Base-by-base conservation (phyloP, 148 eudicot genomes). In the Silene uniflora region DNA sequence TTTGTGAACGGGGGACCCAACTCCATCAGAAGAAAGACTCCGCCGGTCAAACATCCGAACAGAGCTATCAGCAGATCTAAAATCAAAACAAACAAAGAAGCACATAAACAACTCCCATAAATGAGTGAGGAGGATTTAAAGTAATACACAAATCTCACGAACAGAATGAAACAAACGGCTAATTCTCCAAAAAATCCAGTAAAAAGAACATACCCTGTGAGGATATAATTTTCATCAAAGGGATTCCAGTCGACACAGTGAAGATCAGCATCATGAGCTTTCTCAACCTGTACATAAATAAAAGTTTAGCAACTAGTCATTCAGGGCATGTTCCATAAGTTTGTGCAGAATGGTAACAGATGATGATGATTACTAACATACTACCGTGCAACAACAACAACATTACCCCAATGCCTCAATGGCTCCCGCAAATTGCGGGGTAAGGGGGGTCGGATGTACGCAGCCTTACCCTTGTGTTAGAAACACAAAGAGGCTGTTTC, bases 201-300 rank as follows among this genome's bases (percentile, higher is more conserved):
- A 64, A 16, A 18, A 72, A 39, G 39, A 74, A 69, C 76, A 74
- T 91, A 94, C 98, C 98, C 98, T 42, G 98, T 94, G 66, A 94
- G 76, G 49, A 94, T 94, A 71, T 85, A 86, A 79, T 94, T 90
- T 77, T 86, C 88, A 85, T 94, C 92, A 76, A 86, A 88, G 62
- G 98, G 91, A 78, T 88, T 94, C 98, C 98, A 94, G 85, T 94
- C 98, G 71, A 94, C 97, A 79, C 97, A 94, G 72, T 94, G 98
- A 80, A 94, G 91, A 88, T 94, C 98, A 73, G 98, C 92, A 81
- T 87, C 76, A 79, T 94, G 98, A 14, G 98, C 98, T 74, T 90
- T 94, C 61, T 91, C 97, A 79, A 94, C 98, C 98, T 94, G 73
- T 77, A 39, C 46, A 78, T 65, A 62, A 35, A 62, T 61, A 74